A percentile compares a stretch with the other conserved stretches of the same genome.
These are phyloP conservation scores for Trichoderma simmonsii DNA, from an alignment of 2,329 filamentous ascomycete genomes.

Conservation along the genomic window DNA sequence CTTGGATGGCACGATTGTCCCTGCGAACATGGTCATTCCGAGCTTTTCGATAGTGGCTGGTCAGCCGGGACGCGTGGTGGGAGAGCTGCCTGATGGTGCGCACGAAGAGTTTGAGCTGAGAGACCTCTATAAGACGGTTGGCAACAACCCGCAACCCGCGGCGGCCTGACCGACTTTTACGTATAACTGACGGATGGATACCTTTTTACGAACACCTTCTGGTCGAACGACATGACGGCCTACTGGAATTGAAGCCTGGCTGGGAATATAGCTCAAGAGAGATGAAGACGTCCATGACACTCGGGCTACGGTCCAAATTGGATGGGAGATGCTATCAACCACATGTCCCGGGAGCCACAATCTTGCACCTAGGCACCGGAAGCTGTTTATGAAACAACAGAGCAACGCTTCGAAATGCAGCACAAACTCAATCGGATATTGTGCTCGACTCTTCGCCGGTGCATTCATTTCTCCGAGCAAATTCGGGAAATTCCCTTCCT, in stretches of 20 bases:
- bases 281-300: neutral
- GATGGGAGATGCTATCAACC: neutral
- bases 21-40: slow-evolving; percentile 85
- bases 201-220: neutral
- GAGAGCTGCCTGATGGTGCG: slow-evolving; percentile 72
- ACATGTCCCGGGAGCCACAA: neutral
- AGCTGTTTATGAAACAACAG: neutral
- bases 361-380: neutral
- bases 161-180: slow-evolving; percentile 24
- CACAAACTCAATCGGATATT: neutral
- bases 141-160: slow-evolving; percentile 49
- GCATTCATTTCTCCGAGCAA: neutral
- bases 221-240: neutral
- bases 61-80: slow-evolving; percentile 72
- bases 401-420: neutral
- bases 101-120: slow-evolving; percentile 62
- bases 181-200: neutral
- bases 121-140: slow-evolving; percentile 62
- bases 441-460: neutral
- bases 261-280: neutral
- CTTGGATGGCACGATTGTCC: slow-evolving; percentile 78
- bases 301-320: neutral
- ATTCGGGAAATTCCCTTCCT: neutral
- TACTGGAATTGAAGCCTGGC: neutral
- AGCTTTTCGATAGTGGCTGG: slow-evolving; percentile 91